These are phyloP conservation scores for Solidago caesia DNA, from an alignment of 129 eudicot species.

Conservation along the genomic window DNA sequence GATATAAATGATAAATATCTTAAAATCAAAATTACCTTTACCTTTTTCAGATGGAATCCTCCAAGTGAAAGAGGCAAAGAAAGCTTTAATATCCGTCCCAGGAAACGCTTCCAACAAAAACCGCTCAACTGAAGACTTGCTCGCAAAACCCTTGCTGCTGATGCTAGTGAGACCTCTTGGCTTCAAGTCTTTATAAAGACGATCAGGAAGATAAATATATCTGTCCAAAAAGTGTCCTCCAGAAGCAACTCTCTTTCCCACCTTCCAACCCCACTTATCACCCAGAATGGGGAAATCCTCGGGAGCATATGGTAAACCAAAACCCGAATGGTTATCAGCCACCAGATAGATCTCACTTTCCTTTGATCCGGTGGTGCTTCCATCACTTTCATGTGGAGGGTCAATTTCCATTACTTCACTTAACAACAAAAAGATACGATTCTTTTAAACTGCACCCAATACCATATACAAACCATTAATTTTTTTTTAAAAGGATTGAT, in stretches of 20 bases:
- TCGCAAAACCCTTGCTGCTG: slow-evolving; percentile 39
- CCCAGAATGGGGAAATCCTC: slow-evolving; percentile 76
- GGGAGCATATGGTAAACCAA: slow-evolving; percentile 86
- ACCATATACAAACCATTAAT: slow-evolving; percentile 7
- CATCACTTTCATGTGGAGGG: slow-evolving; percentile 43
- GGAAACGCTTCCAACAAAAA: slow-evolving; percentile 54
- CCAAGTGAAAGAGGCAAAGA: slow-evolving; percentile 87
- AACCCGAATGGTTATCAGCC: slow-evolving; percentile 43
- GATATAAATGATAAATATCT: not conserved
- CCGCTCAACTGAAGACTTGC: slow-evolving; percentile 59
- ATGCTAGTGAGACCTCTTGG: slow-evolving; percentile 38
- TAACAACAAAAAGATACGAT: not conserved
- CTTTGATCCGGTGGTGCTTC: slow-evolving; percentile 30
- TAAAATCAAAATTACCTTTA: slow-evolving; percentile 38
- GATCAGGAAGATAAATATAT: slow-evolving; percentile 59
- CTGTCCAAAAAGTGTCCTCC: slow-evolving; percentile 62
- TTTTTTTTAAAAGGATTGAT: not conserved
- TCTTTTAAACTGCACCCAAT: slow-evolving; percentile 3
- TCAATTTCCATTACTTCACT: slow-evolving; percentile 58
- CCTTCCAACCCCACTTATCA: slow-evolving; percentile 87
- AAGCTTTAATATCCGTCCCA: slow-evolving; percentile 53
- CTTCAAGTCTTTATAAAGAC: slow-evolving; percentile 32
- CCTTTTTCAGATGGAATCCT: slow-evolving; percentile 50
- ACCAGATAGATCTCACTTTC: slow-evolving; percentile 44
- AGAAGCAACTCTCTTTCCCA: slow-evolving; percentile 55